Evolutionary conservation across 768 basidiomycete genomes (phyloP).

Genomic region (Tylopilus felleus): DNA sequence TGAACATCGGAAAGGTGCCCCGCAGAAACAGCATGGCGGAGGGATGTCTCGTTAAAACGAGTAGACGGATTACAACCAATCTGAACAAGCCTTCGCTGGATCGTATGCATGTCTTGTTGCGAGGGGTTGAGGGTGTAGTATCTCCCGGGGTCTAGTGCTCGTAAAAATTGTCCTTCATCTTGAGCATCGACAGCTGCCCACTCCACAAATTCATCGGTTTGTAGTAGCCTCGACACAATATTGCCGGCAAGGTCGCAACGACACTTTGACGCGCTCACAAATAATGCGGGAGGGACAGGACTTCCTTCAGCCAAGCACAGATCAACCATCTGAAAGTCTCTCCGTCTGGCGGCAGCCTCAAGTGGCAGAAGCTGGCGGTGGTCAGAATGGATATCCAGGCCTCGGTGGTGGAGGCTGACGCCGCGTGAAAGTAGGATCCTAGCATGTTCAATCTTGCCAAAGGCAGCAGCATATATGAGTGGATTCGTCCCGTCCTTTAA

Average conservation of each 20-base stretch:
- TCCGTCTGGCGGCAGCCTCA: background rate
- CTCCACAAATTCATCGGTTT: conserved; percentile 7
- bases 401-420: background rate
- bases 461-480: conserved; percentile 7
- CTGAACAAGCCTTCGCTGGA: conserved; percentile 8
- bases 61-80: background rate
- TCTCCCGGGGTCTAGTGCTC: background rate
- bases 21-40: background rate
- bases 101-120: background rate
- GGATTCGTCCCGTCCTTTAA: background rate
- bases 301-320: background rate
- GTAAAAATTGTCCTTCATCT: background rate
- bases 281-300: background rate
- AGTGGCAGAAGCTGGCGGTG: background rate
- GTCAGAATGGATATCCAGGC: background rate
- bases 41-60: background rate
- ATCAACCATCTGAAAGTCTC: background rate
- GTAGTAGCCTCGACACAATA: background rate
- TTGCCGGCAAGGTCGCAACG: background rate
- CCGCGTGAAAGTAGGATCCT: background rate
- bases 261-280: background rate
- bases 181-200: background rate
- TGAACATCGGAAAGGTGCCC: conserved; percentile 5
- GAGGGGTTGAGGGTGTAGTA: background rate
- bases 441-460: background rate